Base-by-base conservation (phyloP, 2,329 filamentous ascomycete genomes). In the Esteya vermicola region DNA sequence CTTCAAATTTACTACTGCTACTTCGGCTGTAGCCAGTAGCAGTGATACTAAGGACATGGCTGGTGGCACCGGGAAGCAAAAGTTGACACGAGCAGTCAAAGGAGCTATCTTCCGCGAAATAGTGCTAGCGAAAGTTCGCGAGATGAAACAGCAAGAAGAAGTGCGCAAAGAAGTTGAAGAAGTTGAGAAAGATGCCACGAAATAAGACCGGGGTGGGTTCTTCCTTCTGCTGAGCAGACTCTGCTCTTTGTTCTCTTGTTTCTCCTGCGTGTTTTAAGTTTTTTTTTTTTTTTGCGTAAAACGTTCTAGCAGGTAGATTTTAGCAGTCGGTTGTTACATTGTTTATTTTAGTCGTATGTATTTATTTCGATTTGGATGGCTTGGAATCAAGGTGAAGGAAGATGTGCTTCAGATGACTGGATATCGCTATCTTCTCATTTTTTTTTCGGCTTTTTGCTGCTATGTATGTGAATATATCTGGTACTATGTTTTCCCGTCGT, bases 101-200 rank as follows among this genome's bases (percentile, higher is more conserved):
- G 65, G 73, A 43, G 73, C 85, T 46, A 93, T 96, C 52, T 95
- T 96, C 75, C 75, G 84, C 51, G 89, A 95, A 59, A 84, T 96
- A 12, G 89, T 95, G 13, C 67, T 94, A 43, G 89, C 88, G 48
- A 96, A 95, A 66, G 85, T 94, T 34, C 75, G 81, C 44, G 88
- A 94, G 60, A 82, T 85, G 73, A 93, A 93, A 68, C 81, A 85
- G 50, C 74, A 88, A 52, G 81, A 93, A 55, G 78, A 88, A 55
- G 74, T 73, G 25, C 68, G 81, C 50, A 78, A 80, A 57, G 57
- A 83, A 61, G 66, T 75, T 59, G 65, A 78, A 51, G 65, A 70
- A 48, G 64, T 67, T 18, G 60, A 67, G 52, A 67, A 68, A 55
- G 67, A 72, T 46, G 62, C 57, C 32, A 33, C 40, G 18, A 19